phyloP scores from a whole-genome alignment of 2,329 filamentous ascomycete species.

The Colletotrichum tofieldiae region DNA sequence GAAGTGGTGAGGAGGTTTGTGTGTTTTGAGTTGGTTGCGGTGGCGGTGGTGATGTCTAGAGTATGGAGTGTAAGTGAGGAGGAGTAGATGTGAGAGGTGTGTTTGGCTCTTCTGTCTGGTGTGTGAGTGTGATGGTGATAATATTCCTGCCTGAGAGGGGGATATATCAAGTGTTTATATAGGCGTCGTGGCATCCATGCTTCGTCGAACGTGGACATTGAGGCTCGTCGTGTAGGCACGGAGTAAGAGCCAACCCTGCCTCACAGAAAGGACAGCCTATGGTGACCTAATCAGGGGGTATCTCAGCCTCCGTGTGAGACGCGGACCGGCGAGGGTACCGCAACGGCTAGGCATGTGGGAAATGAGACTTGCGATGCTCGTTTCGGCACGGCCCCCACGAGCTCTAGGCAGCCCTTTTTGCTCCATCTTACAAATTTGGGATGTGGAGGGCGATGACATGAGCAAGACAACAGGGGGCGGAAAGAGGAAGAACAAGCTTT shows the following conservation, averaged over 20 bases:
- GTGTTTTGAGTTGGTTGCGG: slow-evolving; percentile 37
- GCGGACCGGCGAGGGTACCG: slow-evolving; percentile 29
- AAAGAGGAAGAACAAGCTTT: slow-evolving; percentile 30
- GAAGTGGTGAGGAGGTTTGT: slow-evolving; percentile 33
- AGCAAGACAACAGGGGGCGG: slow-evolving; percentile 13
- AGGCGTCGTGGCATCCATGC: slow-evolving; percentile 24
- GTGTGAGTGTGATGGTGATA: slow-evolving; percentile 32
- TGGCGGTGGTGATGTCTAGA: slow-evolving; percentile 46
- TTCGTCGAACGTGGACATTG: slow-evolving; percentile 17
- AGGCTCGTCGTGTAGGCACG: slow-evolving; percentile 36
- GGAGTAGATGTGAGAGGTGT: slow-evolving; percentile 23
- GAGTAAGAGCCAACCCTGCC: slow-evolving; percentile 32
- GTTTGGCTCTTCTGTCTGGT: slow-evolving; percentile 20
- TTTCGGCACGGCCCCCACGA: slow-evolving; percentile 39
- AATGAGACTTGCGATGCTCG: slow-evolving; percentile 20
- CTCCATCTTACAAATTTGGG: slow-evolving; percentile 32
- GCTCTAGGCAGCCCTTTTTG: slow-evolving; percentile 31
- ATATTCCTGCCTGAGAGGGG: slow-evolving; percentile 19
- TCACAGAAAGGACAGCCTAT: slow-evolving; percentile 1
- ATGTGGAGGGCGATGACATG: slow-evolving; percentile 32
- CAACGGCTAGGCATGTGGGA: slow-evolving; percentile 8
- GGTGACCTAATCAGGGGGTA: slow-evolving; percentile 9
- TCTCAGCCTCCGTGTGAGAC: slow-evolving; percentile 32
- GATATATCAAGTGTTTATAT: slow-evolving; percentile 37
- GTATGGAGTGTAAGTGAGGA: slow-evolving; percentile 45